Evolutionary conservation across 805 yeast genomes (phyloP).

Genomic region (Candida chilensis): DNA sequence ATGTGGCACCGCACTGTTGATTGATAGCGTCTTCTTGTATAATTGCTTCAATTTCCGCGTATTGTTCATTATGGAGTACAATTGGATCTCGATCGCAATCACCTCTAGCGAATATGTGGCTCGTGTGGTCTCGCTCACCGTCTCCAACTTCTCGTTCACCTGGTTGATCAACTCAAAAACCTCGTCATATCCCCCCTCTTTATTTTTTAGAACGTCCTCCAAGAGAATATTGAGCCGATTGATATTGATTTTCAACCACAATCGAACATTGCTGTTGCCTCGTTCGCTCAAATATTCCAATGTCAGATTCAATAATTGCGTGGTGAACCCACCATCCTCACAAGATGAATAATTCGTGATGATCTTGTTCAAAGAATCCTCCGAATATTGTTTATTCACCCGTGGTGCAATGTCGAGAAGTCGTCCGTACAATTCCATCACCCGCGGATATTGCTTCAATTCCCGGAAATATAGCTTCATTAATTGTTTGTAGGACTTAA

Average conservation of each 20-base stretch:
- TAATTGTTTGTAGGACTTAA: slow-evolving; percentile 29
- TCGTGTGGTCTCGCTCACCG: slow-evolving; percentile 32
- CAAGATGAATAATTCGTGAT: slow-evolving; percentile 20
- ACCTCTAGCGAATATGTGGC: slow-evolving; percentile 49
- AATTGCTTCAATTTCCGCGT: slow-evolving; percentile 32
- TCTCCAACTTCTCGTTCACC: slow-evolving; percentile 26
- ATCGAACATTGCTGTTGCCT: slow-evolving; percentile 20
- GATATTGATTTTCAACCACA: slow-evolving; percentile 39
- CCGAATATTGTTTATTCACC: slow-evolving; percentile 24
- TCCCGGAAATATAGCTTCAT: slow-evolving; percentile 21
- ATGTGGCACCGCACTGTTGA: slow-evolving; percentile 63
- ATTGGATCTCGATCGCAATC: slow-evolving; percentile 56
- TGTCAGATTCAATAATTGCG: slow-evolving; percentile 18
- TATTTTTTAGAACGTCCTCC: slow-evolving; percentile 10
- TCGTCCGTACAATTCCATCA: slow-evolving; percentile 12
- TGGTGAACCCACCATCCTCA: slow-evolving; percentile 16
- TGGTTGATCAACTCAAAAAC: slow-evolving; percentile 22
- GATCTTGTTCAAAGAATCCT: slow-evolving; percentile 26
- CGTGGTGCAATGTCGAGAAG: slow-evolving; percentile 13
- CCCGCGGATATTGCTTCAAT: slow-evolving; percentile 10
- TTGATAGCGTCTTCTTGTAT: slow-evolving; percentile 34
- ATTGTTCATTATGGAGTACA: slow-evolving; percentile 28
- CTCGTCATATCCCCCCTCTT: slow-evolving; percentile 13
- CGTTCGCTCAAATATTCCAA: slow-evolving; percentile 12
- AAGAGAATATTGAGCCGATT: slow-evolving; percentile 28